Evolutionary conservation across 768 basidiomycete genomes (phyloP).

Genomic region (Russula virescens): DNA sequence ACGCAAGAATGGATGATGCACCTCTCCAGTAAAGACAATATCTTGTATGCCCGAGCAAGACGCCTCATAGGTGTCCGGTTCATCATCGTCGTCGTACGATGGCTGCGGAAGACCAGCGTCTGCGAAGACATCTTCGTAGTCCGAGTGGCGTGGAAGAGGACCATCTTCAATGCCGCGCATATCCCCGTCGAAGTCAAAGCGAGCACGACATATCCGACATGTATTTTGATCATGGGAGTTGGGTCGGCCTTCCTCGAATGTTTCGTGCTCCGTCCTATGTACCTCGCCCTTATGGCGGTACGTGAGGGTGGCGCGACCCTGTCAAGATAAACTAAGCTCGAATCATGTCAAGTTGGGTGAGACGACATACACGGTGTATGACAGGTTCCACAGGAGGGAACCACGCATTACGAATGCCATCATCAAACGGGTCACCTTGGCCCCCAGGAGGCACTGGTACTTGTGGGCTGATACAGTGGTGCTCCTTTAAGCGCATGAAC

Average conservation of each 20-base stretch:
- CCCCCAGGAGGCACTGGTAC: constrained; percentile 29
- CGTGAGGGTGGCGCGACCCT: constrained; percentile 9
- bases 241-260: constrained; percentile 34
- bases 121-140: constrained; percentile 28
- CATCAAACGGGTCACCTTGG: constrained; percentile 27
- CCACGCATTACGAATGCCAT: constrained; percentile 42
- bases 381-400: constrained; percentile 27
- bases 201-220: constrained; percentile 30
- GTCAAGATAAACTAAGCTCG: not conserved
- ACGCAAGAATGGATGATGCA: constrained; percentile 27
- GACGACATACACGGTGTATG: constrained; percentile 28
- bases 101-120: constrained; percentile 19
- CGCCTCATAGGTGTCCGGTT: constrained; percentile 25
- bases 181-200: constrained; percentile 12
- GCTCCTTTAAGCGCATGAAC: constrained; percentile 56
- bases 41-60: constrained; percentile 54
- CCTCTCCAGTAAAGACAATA: constrained; percentile 56
- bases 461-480: constrained; percentile 42
- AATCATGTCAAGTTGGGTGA: not conserved
- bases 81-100: constrained; percentile 30
- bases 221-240: constrained; percentile 40
- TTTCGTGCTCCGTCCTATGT: constrained; percentile 31
- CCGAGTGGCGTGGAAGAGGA: constrained; percentile 1
- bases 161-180: not conserved
- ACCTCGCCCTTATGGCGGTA: not conserved